phyloP scores from a whole-genome alignment of 2,329 filamentous ascomycete genomes.

The Diplodia mutila region DNA sequence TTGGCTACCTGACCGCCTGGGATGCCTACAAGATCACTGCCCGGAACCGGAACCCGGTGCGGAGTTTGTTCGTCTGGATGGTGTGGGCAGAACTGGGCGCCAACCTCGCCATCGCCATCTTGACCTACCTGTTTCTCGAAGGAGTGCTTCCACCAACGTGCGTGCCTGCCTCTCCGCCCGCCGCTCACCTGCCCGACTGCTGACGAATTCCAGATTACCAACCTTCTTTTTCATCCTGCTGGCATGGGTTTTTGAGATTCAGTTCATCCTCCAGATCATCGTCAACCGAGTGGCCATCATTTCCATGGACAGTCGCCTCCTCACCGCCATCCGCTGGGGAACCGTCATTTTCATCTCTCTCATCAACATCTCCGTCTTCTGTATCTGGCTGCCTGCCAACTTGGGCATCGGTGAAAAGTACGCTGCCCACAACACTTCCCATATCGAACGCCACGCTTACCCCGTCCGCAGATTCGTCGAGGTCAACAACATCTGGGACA shows the following conservation, averaged over 20 bases:
- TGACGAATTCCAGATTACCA: neutral
- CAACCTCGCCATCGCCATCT: slow-evolving; percentile 45
- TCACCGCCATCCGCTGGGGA: slow-evolving; percentile 29
- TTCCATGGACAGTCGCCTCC: slow-evolving; percentile 28
- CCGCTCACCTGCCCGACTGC: neutral
- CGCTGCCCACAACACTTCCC: neutral
- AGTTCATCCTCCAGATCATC: slow-evolving; percentile 33
- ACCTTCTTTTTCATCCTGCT: slow-evolving; percentile 31
- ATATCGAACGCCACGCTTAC: neutral
- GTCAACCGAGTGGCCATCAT: slow-evolving; percentile 38
- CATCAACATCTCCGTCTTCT: slow-evolving; percentile 39
- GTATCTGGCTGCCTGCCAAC: slow-evolving; percentile 37
- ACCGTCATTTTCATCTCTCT: slow-evolving; percentile 31
- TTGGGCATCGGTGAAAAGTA: slow-evolving; percentile 32
- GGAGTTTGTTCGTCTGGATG: slow-evolving; percentile 45
- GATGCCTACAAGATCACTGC: slow-evolving; percentile 19
- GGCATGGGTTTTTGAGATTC: slow-evolving; percentile 51
- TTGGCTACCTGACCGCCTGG: slow-evolving; percentile 24
- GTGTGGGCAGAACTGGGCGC: slow-evolving; percentile 52
- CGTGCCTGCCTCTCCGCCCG: neutral
- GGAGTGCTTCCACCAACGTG: slow-evolving; percentile 42
- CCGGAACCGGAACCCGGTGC: slow-evolving; percentile 7
- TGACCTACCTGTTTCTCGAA: slow-evolving; percentile 48
- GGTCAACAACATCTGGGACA: slow-evolving; percentile 29
- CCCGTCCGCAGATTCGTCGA: slow-evolving; percentile 17